Percentiles rank a stretch among this genome's conserved stretches.
These are phyloP conservation scores for Colletotrichum sp. DNA, from an alignment of 2,329 filamentous ascomycete genomes.

Conservation along the genomic window DNA sequence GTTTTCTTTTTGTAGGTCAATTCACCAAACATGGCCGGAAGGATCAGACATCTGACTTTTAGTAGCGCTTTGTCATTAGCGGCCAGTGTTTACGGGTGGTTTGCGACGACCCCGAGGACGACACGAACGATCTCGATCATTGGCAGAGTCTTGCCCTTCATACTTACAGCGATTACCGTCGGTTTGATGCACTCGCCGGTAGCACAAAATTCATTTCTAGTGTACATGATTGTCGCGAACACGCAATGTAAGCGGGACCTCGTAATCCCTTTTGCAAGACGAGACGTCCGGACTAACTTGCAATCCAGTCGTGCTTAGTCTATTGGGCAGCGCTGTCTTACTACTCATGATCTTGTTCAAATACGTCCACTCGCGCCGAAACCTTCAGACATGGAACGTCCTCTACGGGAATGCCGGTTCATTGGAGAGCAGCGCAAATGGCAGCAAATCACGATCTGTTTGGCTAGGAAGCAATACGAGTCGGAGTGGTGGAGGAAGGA, in stretches of 20 bases:
- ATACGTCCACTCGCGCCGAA: constrained; percentile 42
- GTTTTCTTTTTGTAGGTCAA: constrained; percentile 16
- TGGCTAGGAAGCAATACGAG: constrained; percentile 1
- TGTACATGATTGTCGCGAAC: constrained; percentile 15
- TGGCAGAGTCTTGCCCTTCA: not conserved
- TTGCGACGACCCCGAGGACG: constrained; percentile 8
- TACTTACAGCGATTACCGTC: not conserved
- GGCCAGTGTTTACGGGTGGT: constrained; percentile 18
- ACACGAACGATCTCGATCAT: constrained; percentile 12
- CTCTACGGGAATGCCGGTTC: constrained; percentile 29
- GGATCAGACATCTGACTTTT: no score
- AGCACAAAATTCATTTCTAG: not conserved
- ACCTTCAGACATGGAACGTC: constrained; percentile 34
- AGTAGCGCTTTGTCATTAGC: constrained; percentile 7
- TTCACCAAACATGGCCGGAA: not conserved
- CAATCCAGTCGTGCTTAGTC: constrained; percentile 7
- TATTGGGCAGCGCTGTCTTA: constrained; percentile 34
- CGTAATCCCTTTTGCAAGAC: not conserved
- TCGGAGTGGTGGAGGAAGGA: not conserved
- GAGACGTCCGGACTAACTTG: not conserved
- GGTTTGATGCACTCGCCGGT: constrained; percentile 2
- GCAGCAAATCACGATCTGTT: constrained; percentile 2
- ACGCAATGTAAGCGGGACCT: not conserved
- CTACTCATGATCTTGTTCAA: constrained; percentile 43
- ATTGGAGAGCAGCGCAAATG: not conserved